Evolutionary conservation across 2,329 filamentous ascomycete species (phyloP).

Genomic region (Aspergillus fumigatus): DNA sequence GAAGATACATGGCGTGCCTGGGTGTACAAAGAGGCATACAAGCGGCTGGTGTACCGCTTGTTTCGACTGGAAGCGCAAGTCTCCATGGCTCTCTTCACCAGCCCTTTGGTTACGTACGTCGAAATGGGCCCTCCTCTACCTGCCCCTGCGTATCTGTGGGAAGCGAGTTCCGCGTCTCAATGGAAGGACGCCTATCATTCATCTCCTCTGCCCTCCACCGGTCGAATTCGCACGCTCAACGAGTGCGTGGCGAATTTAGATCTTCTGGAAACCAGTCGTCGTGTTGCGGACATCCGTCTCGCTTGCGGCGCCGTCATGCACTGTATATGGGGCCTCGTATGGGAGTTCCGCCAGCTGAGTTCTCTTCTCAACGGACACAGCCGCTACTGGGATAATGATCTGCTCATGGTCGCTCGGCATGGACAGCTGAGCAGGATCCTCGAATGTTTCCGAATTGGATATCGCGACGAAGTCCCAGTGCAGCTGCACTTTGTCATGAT

Average conservation of each 20-base stretch:
- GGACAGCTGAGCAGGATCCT: constrained; percentile 27
- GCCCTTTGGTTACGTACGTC: background rate
- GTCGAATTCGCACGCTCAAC: no score
- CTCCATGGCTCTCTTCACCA: background rate
- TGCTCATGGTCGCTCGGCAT: constrained; percentile 22
- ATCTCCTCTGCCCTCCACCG: no score
- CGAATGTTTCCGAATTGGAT: constrained; percentile 14
- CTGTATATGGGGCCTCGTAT: constrained; percentile 28
- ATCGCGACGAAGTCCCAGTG: constrained; percentile 1
- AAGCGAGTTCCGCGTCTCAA: no score
- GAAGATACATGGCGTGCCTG: no score
- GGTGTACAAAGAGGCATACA: constrained; percentile 6
- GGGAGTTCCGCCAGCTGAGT: constrained; percentile 28
- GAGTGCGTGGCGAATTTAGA: no score
- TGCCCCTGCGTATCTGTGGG: background rate
- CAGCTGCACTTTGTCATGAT: constrained; percentile 3
- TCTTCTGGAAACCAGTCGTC: no score
- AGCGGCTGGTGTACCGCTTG: background rate
- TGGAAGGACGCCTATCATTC: no score
- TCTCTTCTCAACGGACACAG: constrained; percentile 19
- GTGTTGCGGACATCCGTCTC: constrained; percentile 4
- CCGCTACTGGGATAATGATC: constrained; percentile 22
- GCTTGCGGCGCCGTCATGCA: constrained; percentile 25
- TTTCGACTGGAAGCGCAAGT: background rate
- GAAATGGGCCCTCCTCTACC: background rate